Base-by-base conservation (phyloP, 169 alveolate genomes). In the Eimeria tenella region DNA sequence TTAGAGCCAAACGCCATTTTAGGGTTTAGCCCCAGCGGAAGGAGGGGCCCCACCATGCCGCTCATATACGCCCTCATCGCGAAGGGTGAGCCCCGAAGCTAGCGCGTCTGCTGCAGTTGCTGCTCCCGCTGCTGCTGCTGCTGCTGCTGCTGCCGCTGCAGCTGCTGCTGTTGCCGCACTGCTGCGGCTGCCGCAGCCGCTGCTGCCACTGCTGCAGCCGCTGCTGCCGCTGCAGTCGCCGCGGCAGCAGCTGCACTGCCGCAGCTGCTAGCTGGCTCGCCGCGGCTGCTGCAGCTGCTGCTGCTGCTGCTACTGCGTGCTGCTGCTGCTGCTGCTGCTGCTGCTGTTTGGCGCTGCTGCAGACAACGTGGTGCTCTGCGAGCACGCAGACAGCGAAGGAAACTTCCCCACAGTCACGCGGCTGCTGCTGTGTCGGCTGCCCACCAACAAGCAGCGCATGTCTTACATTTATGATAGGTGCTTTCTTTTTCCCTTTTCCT, bases 61-160 rank as follows among this genome's bases (percentile, higher is more conserved):
- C 89, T 89, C 53, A 89, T 89, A n/a, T 89, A 89, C 89, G 94
- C 94, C 88, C 94, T 89, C 88, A 82, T 79, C 31, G 94, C 94
- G 60, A 50, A 88, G 58, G 94, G 94, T 89, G 79, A 89, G 94
- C 17, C 2, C 8, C 21, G 50, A 15, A 68, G 60, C 21, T 42
- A 3, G 62, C 25, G 49, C 8, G 10, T 13, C 5, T 73, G 23
- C 71, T n/a, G 21, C 5, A 0, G 23, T 4, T 79, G 88, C 21
- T 55, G 71, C 53, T 23, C 53, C 55, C 3, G 82, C 82, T 5
- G 42, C 42, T 31, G 42, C 42, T 31, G 42, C 42, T 1, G 42
- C 42, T 31, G 42, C 42, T 31, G 42, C 42, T 31, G 42, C 42
- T 31, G 42, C 42, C 2, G 42, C 42, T 31, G 42, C 42, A 31